Percentiles rank a stretch among this genome's conserved stretches.
Evolutionary conservation across 257 asterid genomes (phyloP).

Genomic region (Solanum chilense): DNA sequence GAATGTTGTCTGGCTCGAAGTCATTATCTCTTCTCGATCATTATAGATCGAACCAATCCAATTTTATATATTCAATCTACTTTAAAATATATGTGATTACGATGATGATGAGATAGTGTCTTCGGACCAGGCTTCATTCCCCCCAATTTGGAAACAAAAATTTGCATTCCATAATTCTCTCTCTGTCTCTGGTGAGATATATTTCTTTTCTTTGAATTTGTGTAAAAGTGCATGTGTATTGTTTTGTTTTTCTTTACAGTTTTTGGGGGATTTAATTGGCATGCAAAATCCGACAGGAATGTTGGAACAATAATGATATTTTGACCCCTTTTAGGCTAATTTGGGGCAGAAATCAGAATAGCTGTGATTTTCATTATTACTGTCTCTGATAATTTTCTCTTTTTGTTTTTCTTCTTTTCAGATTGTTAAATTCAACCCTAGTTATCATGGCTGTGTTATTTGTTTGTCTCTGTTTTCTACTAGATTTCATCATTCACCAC

Average conservation of each 20-base stretch:
- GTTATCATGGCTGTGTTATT: neutral
- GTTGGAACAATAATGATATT: neutral
- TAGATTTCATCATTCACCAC: neutral
- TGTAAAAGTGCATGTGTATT: neutral
- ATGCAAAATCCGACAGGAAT: neutral
- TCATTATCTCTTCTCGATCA: neutral
- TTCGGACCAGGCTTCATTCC: constrained; percentile 77
- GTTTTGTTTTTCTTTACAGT: neutral
- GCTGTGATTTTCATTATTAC: neutral
- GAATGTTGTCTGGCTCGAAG: constrained; percentile 45
- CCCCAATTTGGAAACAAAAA: constrained; percentile 13
- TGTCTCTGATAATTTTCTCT: neutral
- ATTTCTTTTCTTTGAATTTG: neutral
- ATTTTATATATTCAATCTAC: neutral
- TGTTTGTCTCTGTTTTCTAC: neutral
- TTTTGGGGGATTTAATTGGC: neutral
- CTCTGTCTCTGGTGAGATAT: neutral
- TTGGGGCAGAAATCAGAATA: neutral
- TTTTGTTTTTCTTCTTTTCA: neutral
- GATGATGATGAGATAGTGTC: neutral
- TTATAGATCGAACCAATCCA: neutral
- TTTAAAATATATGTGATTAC: neutral
- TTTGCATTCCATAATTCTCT: neutral
- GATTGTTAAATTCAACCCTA: neutral
- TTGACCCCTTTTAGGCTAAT: neutral